Evolutionary conservation across 768 basidiomycete genomes (phyloP), one percentile per base, ranked within the genome.

Genomic region (Mycena alexandri): DNA sequence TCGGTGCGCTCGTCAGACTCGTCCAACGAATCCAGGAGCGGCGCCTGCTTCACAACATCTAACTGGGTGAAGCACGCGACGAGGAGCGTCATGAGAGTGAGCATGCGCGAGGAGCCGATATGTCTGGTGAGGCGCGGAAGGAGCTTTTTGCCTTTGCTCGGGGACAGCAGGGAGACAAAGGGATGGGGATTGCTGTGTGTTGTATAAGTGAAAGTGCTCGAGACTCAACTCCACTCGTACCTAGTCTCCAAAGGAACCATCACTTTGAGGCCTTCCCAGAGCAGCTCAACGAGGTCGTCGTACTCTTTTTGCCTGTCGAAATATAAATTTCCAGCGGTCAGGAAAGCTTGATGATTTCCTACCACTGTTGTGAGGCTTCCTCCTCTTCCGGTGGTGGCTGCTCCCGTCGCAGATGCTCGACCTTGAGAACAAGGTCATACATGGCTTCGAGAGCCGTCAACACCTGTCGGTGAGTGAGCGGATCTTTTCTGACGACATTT

Each of bases 21-120:
- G 67, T 92, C 85, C 0, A 87, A 74, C 1, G 85, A 80, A 76
- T 93, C 97, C 41, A 93, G 87, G 19, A 92, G 68, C 43, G 88
- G 87, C 5, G 95, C 93, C 56, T 93, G 83, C 71, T 85, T 84
- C 55, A 99, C 91, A 19, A 99, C 95, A 75, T 98, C 97, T 62
- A 99, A 85, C 77, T 98, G 96, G 65, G 87, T 89, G 82, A 98
- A 99, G 74, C 95, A 97, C 0, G 96, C 96, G 53, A 98, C 91
- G 41, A 99, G 86, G 25, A 99, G 89, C 1, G 96, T 98, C 46
- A 98, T 82, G 25, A 98, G 82, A 7, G 94, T 95, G 43, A 95
- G 87, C 85, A 94, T 90, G 75, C 93, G 91, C 53, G 91, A 83
- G 36, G 88, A 85, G 68, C 87, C 86, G 19, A 99, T 86, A 72